Conservation (phyloP, 345 rosid species). For the Camelina neglecta region DNA sequence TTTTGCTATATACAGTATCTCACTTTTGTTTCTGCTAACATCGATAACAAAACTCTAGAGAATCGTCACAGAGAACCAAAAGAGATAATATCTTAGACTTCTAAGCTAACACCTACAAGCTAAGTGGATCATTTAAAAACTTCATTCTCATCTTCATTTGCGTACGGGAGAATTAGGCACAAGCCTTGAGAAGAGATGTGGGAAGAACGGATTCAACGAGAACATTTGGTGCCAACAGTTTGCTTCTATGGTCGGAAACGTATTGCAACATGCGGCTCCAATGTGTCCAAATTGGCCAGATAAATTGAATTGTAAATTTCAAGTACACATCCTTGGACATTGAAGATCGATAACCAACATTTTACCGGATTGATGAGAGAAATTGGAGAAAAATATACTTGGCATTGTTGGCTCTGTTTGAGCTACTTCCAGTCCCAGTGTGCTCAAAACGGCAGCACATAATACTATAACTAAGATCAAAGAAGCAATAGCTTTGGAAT, state of each 20-base stretch:
- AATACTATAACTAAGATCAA: constrained; percentile 1
- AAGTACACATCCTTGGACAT: constrained; percentile 19
- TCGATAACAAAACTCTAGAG: neutral
- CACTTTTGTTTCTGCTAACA: neutral
- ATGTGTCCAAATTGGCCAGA: neutral
- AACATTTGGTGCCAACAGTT: constrained; percentile 20
- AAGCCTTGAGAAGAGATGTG: neutral
- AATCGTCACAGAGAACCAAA: neutral
- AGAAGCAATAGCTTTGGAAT: neutral
- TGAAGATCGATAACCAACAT: constrained; percentile 15
- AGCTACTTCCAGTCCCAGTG: neutral
- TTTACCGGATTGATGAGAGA: neutral
- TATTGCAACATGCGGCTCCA: constrained; percentile 13
- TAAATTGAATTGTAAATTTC: neutral
- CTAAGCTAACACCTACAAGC: neutral
- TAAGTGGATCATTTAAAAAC: neutral
- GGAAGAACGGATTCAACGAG: constrained; percentile 9
- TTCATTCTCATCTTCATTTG: neutral
- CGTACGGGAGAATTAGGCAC: neutral
- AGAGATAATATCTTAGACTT: neutral
- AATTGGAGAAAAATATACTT: neutral
- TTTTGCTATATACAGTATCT: neutral
- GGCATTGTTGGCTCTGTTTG: neutral
- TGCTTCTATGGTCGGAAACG: neutral
- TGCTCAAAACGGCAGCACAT: neutral